phyloP scores from a whole-genome alignment of 169 alveolate species.

The Eimeria maxima region DNA sequence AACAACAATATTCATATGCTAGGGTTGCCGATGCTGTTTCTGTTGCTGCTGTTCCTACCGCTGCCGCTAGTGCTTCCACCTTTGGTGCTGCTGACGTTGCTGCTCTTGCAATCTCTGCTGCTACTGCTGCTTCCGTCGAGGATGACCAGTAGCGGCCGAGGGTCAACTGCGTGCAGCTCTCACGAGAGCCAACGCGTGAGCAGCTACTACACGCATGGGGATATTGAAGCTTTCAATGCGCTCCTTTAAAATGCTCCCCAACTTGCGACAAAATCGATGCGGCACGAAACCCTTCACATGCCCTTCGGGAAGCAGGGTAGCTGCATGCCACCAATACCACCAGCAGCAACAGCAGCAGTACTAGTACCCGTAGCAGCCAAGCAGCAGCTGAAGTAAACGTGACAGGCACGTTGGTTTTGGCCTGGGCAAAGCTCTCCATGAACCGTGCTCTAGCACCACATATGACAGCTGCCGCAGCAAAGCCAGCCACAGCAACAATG shows the following conservation, averaged over 20 bases:
- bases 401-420: no score
- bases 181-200: not conserved
- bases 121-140: no score
- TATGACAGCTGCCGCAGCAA: not conserved
- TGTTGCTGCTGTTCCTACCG: no score
- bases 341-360: slow-evolving; percentile 10
- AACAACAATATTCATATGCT: not conserved
- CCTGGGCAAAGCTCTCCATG: no score
- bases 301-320: no score
- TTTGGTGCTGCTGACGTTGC: no score
- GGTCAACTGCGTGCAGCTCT: not conserved
- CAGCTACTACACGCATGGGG: not conserved
- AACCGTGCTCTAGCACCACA: not conserved
- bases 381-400: no score
- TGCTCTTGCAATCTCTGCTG: no score
- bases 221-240: not conserved
- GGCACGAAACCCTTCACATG: not conserved
- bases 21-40: no score
- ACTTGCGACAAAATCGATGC: slow-evolving; percentile 1
- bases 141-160: no score
- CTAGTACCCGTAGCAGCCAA: not conserved
- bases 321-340: not conserved
- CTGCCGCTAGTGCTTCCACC: no score
- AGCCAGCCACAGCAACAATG: not conserved
- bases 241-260: slow-evolving; percentile 1